Evolutionary conservation across 2,329 filamentous ascomycete genomes (phyloP), one percentile per base, ranked within the genome.

Genomic region (Arthrobotrys pseudoclavata): DNA sequence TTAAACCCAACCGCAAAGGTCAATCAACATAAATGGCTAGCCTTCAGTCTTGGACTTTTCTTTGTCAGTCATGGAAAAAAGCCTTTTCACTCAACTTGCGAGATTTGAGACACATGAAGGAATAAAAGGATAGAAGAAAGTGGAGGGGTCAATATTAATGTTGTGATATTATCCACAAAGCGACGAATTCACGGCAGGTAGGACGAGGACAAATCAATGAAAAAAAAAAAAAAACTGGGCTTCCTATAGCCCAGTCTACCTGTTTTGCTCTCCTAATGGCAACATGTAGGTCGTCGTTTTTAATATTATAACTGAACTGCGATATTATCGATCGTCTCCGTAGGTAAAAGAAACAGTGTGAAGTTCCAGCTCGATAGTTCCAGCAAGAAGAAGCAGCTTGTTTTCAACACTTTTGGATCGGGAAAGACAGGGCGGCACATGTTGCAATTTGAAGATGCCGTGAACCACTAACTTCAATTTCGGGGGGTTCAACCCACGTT

Each of bases 81-180:
- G 48, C 55, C n/a, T 13, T 55, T 48, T 66, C 29, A 18, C 55
- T 60, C 7, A n/a, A 48, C 60, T 40, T 42, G 37, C 47, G 67
- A 34, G 60, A 67, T 71, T 71, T 77, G 74, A 62, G 74, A 69
- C 66, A 63, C 29, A 9, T 34, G 48, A 52, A 20, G 60, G 24
- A 47, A 45, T 45, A 61, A 24, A 53, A 40, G 18, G 24, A 40
- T 7, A 40, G 37, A 48, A 18, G 26, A 63, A 64, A 63, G 22
- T 64, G 52, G 60, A 69, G 66, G 45, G 60, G 20, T 42, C 15
- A 26, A 60, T 60, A 40, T n/a, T n/a, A 31, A 61, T 63, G 61
- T 52, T 71, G 74, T 77, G 26, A 20, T 57, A 76, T 66, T 64
- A 31, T 70, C 47, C 57, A 63, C 34, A 57, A 68, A 50, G 40